Percentiles rank a stretch among this genome's conserved stretches.
These are phyloP conservation scores for Cercospora beticola DNA, from an alignment of 2,329 filamentous ascomycete genomes.

Conservation along the genomic window DNA sequence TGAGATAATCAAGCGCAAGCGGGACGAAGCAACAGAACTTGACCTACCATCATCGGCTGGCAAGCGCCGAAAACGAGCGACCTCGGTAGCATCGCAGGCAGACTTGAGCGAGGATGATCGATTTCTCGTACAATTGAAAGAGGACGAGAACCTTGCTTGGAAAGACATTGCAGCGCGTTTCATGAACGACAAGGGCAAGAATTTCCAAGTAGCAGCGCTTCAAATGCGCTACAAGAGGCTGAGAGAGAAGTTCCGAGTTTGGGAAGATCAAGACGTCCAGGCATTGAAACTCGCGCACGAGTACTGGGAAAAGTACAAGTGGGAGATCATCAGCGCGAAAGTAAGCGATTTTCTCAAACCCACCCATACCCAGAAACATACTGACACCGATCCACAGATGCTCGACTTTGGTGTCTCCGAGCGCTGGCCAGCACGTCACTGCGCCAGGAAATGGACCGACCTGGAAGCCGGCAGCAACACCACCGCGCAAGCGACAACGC, in stretches of 20 bases:
- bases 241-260: conserved; percentile 51
- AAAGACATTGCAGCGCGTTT: conserved; percentile 56
- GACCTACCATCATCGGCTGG: conserved; percentile 23
- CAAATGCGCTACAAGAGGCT: conserved; percentile 57
- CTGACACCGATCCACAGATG: conserved; percentile 43
- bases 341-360: conserved; percentile 35
- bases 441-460: conserved; percentile 54
- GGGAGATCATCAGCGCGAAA: conserved; percentile 55
- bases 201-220: conserved; percentile 52
- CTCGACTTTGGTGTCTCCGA: conserved; percentile 52
- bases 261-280: conserved; percentile 53
- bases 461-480: conserved; percentile 30
- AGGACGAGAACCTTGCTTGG: conserved; percentile 55
- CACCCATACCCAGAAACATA: not conserved
- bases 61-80: conserved; percentile 46
- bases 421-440: conserved; percentile 53
- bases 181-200: conserved; percentile 50
- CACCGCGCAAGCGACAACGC: conserved; percentile 32
- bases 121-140: conserved; percentile 52
- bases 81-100: conserved; percentile 35
- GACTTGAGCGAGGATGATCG: conserved; percentile 54
- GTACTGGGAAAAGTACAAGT: conserved; percentile 55
- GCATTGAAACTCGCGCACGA: conserved; percentile 53
- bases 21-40: conserved; percentile 38
- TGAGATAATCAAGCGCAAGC: conserved; percentile 40